Evolutionary conservation across 768 basidiomycete species (phyloP).

Genomic region (Goffeauzyma gilvescens): DNA sequence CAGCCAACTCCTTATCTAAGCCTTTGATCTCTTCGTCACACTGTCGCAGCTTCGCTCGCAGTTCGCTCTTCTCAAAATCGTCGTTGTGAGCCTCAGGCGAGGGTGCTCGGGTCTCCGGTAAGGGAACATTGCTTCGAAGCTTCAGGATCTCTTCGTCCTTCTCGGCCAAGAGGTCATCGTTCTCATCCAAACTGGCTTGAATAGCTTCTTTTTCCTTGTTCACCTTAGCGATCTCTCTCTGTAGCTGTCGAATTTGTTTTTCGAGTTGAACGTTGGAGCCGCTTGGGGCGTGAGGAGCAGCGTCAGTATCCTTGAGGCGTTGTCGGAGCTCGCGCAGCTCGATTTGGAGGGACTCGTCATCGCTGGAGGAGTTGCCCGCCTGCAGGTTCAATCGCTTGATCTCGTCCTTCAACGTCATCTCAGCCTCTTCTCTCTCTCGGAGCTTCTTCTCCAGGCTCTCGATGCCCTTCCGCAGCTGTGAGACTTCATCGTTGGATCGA

Average conservation of each 20-base stretch:
- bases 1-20: background rate
- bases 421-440: slow-evolving; percentile 1
- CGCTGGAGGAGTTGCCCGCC: too few relatives aligned
- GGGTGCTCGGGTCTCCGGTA: slow-evolving; percentile 8
- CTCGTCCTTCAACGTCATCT: too few relatives aligned
- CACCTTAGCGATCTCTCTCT: slow-evolving; percentile 16
- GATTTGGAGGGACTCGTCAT: too few relatives aligned
- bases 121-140: slow-evolving; percentile 14
- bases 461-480: slow-evolving; percentile 8
- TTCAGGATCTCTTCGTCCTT: slow-evolving; percentile 21
- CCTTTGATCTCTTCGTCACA: slow-evolving; percentile 2
- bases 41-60: background rate
- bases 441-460: slow-evolving; percentile 14
- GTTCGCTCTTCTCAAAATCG: background rate
- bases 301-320: too few relatives aligned
- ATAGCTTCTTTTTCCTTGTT: slow-evolving; percentile 16
- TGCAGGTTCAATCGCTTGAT: too few relatives aligned
- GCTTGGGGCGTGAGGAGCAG: too few relatives aligned
- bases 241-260: slow-evolving; percentile 6
- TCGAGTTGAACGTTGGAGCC: slow-evolving; percentile 3
- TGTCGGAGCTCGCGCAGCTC: background rate
- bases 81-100: slow-evolving; percentile 11
- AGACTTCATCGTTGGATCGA: slow-evolving; percentile 2
- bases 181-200: slow-evolving; percentile 15
- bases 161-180: slow-evolving; percentile 14